Base-by-base conservation (phyloP, 78 protist species). In the Protostelium mycophagum region DNA sequence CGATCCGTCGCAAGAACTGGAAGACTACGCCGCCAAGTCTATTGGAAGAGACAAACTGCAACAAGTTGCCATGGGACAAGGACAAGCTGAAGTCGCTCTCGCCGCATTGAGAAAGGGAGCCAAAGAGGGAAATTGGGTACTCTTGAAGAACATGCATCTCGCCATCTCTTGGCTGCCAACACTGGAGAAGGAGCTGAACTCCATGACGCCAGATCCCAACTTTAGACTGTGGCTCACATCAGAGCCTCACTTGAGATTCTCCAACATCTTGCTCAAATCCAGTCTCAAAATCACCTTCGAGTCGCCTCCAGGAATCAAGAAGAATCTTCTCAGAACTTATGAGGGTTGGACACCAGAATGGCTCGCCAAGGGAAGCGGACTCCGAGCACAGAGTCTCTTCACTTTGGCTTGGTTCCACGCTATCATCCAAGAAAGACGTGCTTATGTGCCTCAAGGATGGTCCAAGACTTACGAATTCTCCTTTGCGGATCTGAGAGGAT, bases 61-160 rank as follows among this genome's bases (percentile, higher is more conserved):
- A 93, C 96, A 28, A 39, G 97, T 28, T 98, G 98, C 63, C 91
- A 96, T 91, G 99, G 99, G 9, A 88, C 96, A 0, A 88, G 93
- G n/a, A 98, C 97, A 89, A 96, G 97, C 83, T 93, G 34, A 83
- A 90, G 0, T 10, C 73, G 97, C 97, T 16, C 96, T 94, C 36
- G 35, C 63, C 28, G 97, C 96, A 35, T 87, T 98, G 28, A 0
- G 16, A 1, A 35, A 16, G 23, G 97, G 96, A 29, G 83, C 95
- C 31, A 63, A 35, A 63, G 23, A 85, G n/a, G 98, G 98, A 73
- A 29, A 37, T 31, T 98, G 99, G 99, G 93, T 97, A 31, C 88
- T 97, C 86, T 94, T 98, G 38, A 97, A 95, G 96, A 98, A 98
- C 93, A 97, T 97, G 37, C 99, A 98, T 90, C 93, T 98, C n/a